Conservation (phyloP, 2,329 filamentous ascomycete species). For the Aspergillus ruber region DNA sequence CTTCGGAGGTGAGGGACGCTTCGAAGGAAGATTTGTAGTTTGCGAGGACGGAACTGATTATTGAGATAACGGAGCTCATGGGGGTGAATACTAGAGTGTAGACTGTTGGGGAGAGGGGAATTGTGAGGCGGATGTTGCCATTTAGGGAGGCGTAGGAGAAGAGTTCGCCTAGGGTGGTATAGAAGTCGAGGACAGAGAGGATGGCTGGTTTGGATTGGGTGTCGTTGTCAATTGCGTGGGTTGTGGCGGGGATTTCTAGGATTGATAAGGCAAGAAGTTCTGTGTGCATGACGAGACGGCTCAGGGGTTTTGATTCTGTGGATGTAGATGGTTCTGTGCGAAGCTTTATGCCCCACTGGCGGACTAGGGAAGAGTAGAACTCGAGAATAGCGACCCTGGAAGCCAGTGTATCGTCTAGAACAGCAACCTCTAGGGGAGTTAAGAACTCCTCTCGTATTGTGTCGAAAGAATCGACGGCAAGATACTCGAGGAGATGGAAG, state of each 20-base stretch:
- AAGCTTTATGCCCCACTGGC: constrained; percentile 43
- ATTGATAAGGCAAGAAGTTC: constrained; percentile 52
- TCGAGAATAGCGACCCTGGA: constrained; percentile 56
- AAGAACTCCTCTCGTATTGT: constrained; percentile 34
- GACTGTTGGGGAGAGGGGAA: constrained; percentile 61
- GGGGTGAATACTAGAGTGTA: constrained; percentile 65
- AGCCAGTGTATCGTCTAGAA: constrained; percentile 32
- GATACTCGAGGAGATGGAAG: constrained; percentile 27
- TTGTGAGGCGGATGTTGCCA: constrained; percentile 56
- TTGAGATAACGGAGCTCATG: constrained; percentile 59
- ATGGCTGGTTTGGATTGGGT: constrained; percentile 30
- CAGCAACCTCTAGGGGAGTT: constrained; percentile 32
- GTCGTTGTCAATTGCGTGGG: constrained; percentile 5
- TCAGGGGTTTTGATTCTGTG: constrained; percentile 26
- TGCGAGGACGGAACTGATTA: constrained; percentile 63
- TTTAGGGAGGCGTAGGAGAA: constrained; percentile 49
- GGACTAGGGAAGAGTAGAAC: constrained; percentile 63
- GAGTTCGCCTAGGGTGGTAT: constrained; percentile 57
- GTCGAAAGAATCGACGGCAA: constrained; percentile 24
- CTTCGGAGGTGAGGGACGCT: constrained; percentile 44
- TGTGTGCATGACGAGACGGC: constrained; percentile 47
- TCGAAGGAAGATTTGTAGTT: constrained; percentile 71
- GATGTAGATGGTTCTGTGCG: constrained; percentile 20
- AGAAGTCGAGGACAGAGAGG: constrained; percentile 58
- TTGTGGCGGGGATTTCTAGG: constrained; percentile 46